Percentiles rank a stretch among this genome's conserved stretches.
Evolutionary conservation across 805 yeast species (phyloP).

Genomic region (Hanseniaspora hatyaiensis): DNA sequence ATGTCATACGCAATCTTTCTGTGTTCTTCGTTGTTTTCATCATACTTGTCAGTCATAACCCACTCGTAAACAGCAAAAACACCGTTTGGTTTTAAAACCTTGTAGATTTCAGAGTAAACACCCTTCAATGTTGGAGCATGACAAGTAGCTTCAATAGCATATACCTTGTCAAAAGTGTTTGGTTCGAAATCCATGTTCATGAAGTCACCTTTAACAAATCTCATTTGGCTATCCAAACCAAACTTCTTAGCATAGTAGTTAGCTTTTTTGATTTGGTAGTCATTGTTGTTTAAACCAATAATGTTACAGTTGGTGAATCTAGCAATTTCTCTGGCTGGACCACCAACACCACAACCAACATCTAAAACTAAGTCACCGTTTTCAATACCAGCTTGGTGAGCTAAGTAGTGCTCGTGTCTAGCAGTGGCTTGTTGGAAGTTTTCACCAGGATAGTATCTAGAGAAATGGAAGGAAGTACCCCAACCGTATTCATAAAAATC

Average conservation of each 20-base stretch:
- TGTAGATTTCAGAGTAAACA: slow-evolving; percentile 86
- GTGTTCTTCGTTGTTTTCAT: slow-evolving; percentile 76
- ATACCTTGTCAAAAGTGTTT: slow-evolving; percentile 86
- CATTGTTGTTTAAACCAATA: slow-evolving; percentile 91
- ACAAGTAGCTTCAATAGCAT: slow-evolving; percentile 96
- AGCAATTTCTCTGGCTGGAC: slow-evolving; percentile 93
- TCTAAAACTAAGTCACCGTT: slow-evolving; percentile 82
- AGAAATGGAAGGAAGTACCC: slow-evolving; percentile 97
- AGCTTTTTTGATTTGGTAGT: slow-evolving; percentile 90
- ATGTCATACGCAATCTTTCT: slow-evolving; percentile 93
- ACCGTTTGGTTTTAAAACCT: slow-evolving; percentile 96
- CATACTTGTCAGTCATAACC: slow-evolving; percentile 95
- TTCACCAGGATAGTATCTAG: slow-evolving; percentile 87
- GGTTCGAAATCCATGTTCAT: slow-evolving; percentile 97
- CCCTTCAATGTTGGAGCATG: slow-evolving; percentile 96
- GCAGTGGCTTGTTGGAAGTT: slow-evolving; percentile 89
- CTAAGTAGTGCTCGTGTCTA: slow-evolving; percentile 92
- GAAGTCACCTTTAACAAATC: slow-evolving; percentile 92
- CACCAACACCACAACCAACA: slow-evolving; percentile 99
- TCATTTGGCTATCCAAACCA: slow-evolving; percentile 59
- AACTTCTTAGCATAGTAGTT: slow-evolving; percentile 59
- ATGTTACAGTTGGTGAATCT: slow-evolving; percentile 80
- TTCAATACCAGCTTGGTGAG: slow-evolving; percentile 67
- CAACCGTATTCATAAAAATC: slow-evolving; percentile 98
- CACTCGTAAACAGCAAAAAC: slow-evolving; percentile 96